Conservation (phyloP, 805 yeast genomes). For the Metschnikowia gruessii region DNA sequence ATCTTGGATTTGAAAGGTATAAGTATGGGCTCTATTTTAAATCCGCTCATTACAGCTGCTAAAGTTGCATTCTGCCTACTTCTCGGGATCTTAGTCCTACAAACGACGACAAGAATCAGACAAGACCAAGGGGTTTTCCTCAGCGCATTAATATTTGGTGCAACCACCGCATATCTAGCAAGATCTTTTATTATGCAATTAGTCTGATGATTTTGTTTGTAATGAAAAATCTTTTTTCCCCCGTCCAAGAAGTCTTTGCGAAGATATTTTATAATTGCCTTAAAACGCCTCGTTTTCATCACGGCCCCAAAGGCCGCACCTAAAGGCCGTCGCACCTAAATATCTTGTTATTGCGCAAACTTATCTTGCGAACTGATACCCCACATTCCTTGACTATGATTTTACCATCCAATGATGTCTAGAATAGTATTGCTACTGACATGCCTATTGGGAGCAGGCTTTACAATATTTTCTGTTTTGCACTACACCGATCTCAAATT, state of each 20-base stretch:
- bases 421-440: neutral
- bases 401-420: neutral
- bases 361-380: no score
- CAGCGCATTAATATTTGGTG: conserved; percentile 3
- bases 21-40: conserved; percentile 1
- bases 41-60: neutral
- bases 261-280: no score
- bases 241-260: no score
- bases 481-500: no score
- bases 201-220: no score
- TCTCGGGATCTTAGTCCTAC: neutral
- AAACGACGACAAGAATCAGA: neutral
- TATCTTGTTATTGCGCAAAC: no score
- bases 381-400: neutral
- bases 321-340: no score
- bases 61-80: neutral
- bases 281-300: no score
- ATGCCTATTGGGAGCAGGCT: neutral
- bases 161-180: neutral
- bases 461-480: neutral
- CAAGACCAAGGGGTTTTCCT: conserved; percentile 1
- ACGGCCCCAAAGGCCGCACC: no score
- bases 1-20: conserved; percentile 4
- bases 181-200: neutral
- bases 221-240: no score